phyloP scores from a whole-genome alignment of 345 rosid species.

The Rubroshorea leprosula region DNA sequence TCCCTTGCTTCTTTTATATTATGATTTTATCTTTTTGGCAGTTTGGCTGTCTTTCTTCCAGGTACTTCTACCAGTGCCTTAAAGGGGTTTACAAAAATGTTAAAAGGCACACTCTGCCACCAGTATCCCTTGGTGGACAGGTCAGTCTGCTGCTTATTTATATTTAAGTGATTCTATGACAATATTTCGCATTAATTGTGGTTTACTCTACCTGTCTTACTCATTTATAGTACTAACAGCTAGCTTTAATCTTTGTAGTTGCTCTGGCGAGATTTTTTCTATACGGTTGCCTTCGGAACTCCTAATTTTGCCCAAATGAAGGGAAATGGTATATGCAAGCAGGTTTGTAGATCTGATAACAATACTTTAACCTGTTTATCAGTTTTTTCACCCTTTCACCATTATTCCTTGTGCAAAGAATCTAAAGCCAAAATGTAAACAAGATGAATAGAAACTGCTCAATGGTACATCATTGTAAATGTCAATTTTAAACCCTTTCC shows the following conservation, averaged over 20 bases:
- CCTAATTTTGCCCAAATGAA: constrained; percentile 86
- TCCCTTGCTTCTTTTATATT: constrained; percentile 6
- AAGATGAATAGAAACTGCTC: neutral
- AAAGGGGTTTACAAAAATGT: constrained; percentile 50
- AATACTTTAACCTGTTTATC: neutral
- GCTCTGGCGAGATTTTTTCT: constrained; percentile 93
- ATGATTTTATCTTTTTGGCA: constrained; percentile 41
- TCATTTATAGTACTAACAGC: constrained; percentile 14
- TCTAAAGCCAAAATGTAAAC: no score
- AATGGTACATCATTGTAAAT: no score
- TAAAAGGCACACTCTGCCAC: constrained; percentile 75
- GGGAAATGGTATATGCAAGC: constrained; percentile 80
- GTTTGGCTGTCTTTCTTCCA: constrained; percentile 98
- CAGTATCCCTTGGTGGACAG: constrained; percentile 95
- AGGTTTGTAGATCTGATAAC: constrained; percentile 37
- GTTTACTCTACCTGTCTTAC: constrained; percentile 3
- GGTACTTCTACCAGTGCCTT: constrained; percentile 86
- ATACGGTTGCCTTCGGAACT: constrained; percentile 78
- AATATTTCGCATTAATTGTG: neutral
- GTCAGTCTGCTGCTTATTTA: constrained; percentile 33
- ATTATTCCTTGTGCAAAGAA: neutral
- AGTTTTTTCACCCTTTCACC: neutral
- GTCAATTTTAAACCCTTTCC: no score
- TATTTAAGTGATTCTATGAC: constrained; percentile 3
- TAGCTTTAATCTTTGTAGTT: constrained; percentile 35